These are phyloP conservation scores for Chaetomiaceae sp. DNA, from an alignment of 2,329 filamentous ascomycete genomes.

Conservation along the genomic window DNA sequence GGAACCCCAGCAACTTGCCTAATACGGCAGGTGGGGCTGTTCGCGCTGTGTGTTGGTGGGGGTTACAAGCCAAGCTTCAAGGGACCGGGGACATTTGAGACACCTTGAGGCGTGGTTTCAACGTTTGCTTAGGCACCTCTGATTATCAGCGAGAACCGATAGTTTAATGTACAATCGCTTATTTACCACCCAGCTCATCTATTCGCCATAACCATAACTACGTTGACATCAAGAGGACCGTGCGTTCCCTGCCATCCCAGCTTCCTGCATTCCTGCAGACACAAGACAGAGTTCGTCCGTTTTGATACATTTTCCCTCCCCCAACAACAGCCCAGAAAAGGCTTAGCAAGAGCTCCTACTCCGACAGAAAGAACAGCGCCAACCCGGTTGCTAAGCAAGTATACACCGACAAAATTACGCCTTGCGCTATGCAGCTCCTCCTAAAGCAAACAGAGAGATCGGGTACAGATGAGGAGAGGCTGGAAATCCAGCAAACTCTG, in stretches of 20 bases:
- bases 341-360: neutral
- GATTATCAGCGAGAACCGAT: no score
- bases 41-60: neutral
- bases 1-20: slow-evolving; percentile 9
- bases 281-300: neutral
- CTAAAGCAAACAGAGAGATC: slow-evolving; percentile 18
- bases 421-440: slow-evolving; percentile 26
- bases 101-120: no score
- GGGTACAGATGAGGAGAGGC: neutral
- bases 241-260: neutral
- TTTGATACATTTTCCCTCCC: neutral
- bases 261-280: no score
- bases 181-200: neutral
- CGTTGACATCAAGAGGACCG: slow-evolving; percentile 5
- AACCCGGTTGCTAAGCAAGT: slow-evolving; percentile 2
- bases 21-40: slow-evolving; percentile 18
- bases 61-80: no score
- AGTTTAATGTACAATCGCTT: no score
- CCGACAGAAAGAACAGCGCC: neutral
- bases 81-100: no score
- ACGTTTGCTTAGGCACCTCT: no score
- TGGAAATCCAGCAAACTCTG: slow-evolving; percentile 6
- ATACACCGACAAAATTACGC: slow-evolving; percentile 23
- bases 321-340: neutral
- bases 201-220: slow-evolving; percentile 10